Conservation (phyloP, 1,284 basidiomycete genomes). For the Sanghuangporus baumii region DNA sequence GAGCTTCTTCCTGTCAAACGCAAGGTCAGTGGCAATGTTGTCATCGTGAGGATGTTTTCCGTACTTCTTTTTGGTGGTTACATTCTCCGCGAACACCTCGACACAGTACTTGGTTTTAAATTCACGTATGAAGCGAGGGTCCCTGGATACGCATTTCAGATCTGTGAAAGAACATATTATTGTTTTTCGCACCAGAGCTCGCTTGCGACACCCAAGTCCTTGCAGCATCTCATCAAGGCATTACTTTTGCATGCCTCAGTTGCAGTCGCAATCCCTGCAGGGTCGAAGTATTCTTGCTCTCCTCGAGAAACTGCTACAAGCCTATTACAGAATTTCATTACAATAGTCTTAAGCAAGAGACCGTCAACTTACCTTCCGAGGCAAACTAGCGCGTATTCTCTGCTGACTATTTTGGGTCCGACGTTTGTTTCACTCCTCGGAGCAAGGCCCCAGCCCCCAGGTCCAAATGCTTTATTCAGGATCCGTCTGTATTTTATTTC, state of each 20-base stretch:
- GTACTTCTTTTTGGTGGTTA: conserved; percentile 84
- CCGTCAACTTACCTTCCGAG: conserved; percentile 65
- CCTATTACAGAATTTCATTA: conserved; percentile 34
- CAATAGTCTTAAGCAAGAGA: conserved; percentile 5
- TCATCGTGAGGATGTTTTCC: conserved; percentile 26
- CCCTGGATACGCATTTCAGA: conserved; percentile 45
- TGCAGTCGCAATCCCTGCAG: conserved; percentile 87
- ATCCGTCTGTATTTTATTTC: conserved; percentile 98
- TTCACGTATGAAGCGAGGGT: conserved; percentile 90
- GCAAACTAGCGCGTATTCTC: conserved; percentile 95
- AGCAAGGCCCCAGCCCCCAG: conserved; percentile 95
- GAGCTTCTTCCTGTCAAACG: conserved; percentile 69
- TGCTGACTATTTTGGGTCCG: conserved; percentile 82
- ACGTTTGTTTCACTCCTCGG: conserved; percentile 91
- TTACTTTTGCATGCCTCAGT: conserved; percentile 96
- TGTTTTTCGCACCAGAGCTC: conserved; percentile 76
- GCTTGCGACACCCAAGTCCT: conserved; percentile 93
- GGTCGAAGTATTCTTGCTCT: conserved; percentile 97
- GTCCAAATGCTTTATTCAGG: conserved; percentile 92
- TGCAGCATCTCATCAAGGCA: conserved; percentile 96
- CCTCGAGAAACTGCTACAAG: conserved; percentile 90
- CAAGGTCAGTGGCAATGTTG: conserved; percentile 14
- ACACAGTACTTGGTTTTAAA: conserved; percentile 85
- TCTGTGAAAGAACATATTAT: background rate
- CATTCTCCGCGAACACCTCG: conserved; percentile 84